Percentiles rank a stretch among this genome's conserved stretches.
Evolutionary conservation across 78 protist genomes (phyloP).

Genomic region (Salpingoeca rosetta): DNA sequence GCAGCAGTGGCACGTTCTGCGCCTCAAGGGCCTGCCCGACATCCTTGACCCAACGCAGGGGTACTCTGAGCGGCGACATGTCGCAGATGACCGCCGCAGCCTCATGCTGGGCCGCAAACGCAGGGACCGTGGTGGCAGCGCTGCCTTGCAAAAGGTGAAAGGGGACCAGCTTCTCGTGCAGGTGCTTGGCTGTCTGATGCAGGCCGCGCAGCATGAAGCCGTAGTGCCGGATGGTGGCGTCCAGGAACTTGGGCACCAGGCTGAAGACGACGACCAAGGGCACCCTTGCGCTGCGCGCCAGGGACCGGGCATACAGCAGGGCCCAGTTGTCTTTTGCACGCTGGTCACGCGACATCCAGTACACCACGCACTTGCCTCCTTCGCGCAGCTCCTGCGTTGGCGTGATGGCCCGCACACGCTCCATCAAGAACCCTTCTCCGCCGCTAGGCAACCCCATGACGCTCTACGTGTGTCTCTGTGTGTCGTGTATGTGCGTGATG

Average conservation of each 20-base stretch:
- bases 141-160: conserved; percentile 6
- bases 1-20: neutral
- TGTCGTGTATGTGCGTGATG: too few relatives aligned
- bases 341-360: conserved; percentile 9
- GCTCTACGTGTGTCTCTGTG: too few relatives aligned
- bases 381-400: neutral
- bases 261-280: conserved; percentile 18
- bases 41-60: neutral
- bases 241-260: neutral
- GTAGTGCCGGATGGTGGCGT: conserved; percentile 26
- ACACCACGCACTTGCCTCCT: neutral
- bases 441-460: too few relatives aligned
- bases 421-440: neutral
- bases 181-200: neutral
- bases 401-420: neutral
- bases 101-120: neutral
- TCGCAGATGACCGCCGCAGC: neutral
- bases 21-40: neutral
- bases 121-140: neutral
- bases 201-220: conserved; percentile 18
- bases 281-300: neutral
- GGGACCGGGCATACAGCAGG: conserved; percentile 28
- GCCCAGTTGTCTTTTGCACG: conserved; percentile 35
- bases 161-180: neutral
- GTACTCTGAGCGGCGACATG: neutral